A percentile compares a stretch with the other conserved stretches of the same genome.
These are phyloP conservation scores for Pichia ethanolica DNA, from an alignment of 805 yeast species.

Conservation along the genomic window DNA sequence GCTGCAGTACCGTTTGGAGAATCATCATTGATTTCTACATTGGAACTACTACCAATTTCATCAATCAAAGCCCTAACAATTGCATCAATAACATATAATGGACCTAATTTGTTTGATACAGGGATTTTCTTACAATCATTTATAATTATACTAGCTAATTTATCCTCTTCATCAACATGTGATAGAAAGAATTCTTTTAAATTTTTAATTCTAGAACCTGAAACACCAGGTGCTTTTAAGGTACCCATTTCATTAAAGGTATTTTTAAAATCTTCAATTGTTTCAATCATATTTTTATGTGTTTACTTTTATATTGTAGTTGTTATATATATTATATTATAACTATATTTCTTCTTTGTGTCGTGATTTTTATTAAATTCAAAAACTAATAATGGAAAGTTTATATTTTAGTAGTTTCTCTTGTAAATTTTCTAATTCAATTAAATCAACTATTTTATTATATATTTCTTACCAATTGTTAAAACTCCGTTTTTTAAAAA, in stretches of 20 bases:
- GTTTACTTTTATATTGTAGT: conserved; percentile 5
- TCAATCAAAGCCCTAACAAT: conserved; percentile 81
- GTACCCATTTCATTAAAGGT: conserved; percentile 44
- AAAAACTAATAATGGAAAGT: no score
- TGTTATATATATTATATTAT: not conserved
- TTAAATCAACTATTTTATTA: no score
- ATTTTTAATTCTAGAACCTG: conserved; percentile 89
- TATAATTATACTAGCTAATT: conserved; percentile 50
- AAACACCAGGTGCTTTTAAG: conserved; percentile 82
- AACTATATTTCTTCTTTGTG: no score
- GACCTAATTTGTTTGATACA: conserved; percentile 79
- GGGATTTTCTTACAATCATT: conserved; percentile 68
- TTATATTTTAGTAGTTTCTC: no score
- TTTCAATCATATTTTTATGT: conserved; percentile 23
- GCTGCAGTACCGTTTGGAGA: conserved; percentile 68
- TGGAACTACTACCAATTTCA: conserved; percentile 35
- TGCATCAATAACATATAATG: conserved; percentile 87
- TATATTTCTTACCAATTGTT: no score
- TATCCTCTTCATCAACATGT: conserved; percentile 45
- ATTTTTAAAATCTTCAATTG: conserved; percentile 39
- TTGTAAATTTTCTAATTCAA: no score
- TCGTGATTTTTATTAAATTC: no score
- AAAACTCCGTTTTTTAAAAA: not conserved
- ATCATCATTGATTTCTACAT: conserved; percentile 37
- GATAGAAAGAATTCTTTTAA: conserved; percentile 71